These are phyloP conservation scores for Alternaria burnsii DNA, from an alignment of 2,329 filamentous ascomycete species.

Conservation along the genomic window DNA sequence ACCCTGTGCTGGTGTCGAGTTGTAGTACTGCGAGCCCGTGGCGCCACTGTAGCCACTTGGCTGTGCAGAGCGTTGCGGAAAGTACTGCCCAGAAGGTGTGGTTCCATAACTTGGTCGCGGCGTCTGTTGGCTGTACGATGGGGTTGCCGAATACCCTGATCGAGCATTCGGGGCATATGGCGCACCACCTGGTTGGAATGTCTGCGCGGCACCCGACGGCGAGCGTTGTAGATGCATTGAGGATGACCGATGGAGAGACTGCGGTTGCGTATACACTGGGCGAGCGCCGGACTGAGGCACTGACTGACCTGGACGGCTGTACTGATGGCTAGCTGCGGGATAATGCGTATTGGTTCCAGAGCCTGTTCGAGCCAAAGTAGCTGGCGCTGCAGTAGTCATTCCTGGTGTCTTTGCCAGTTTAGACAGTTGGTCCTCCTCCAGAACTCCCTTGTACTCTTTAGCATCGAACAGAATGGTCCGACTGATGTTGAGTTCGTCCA, in stretches of 20 bases:
- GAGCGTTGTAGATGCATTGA: slow-evolving; percentile 49
- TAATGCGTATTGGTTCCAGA: slow-evolving; percentile 43
- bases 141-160: slow-evolving; percentile 38
- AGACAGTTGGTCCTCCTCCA: slow-evolving; percentile 79
- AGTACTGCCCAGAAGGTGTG: slow-evolving; percentile 39
- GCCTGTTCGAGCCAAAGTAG: slow-evolving; percentile 37
- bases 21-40: slow-evolving; percentile 45
- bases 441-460: slow-evolving; percentile 77
- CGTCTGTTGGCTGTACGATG: slow-evolving; percentile 44
- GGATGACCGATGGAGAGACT: slow-evolving; percentile 45
- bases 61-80: slow-evolving; percentile 41
- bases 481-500: slow-evolving; percentile 84
- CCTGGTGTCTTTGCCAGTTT: slow-evolving; percentile 54
- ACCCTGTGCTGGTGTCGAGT: slow-evolving; percentile 41
- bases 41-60: slow-evolving; percentile 39
- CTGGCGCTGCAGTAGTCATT: slow-evolving; percentile 37
- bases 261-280: slow-evolving; percentile 48
- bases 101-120: slow-evolving; percentile 40
- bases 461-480: slow-evolving; percentile 77
- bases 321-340: slow-evolving; percentile 40
- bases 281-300: slow-evolving; percentile 38
- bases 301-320: slow-evolving; percentile 40
- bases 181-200: slow-evolving; percentile 40
- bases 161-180: slow-evolving; percentile 41
- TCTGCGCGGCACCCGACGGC: slow-evolving; percentile 38